Base-by-base conservation (phyloP, 257 asterid species). In the Nicotiana sylvestris region DNA sequence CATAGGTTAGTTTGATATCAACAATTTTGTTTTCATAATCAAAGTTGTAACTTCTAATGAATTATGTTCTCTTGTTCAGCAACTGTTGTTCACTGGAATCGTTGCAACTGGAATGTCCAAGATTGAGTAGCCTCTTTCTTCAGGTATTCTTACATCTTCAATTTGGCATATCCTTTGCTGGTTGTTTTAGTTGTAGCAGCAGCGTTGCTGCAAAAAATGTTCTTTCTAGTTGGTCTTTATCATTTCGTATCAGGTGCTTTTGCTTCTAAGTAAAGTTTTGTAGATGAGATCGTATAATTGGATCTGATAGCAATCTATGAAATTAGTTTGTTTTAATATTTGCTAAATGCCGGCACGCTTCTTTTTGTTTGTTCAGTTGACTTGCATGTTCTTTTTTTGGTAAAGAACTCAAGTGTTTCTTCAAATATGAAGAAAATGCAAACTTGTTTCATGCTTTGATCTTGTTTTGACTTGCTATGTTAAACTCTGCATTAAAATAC, bases 41-140 rank as follows among this genome's bases (percentile, higher is more conserved):
- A 74, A 66, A 49, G 69, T 57, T 60, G 65, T 83, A 30, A 37
- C 30, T 37, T 43, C 39, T 17, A 56, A 25, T 66, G 35, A 77
- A 9, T 83, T 85, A 30, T 77, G 9, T 84, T 77, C 82, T 8
- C 35, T 83, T 83, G 37, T 82, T 53, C 93, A 96, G 99, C 91
- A 96, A 96, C 88, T 96, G 98, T 70, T 85, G 67, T 91, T 89
- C 98, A 13, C 89, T 96, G 92, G 99, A 93, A 88, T 83, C 89
- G 61, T 88, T 96, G 90, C 95, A 91, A 91, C 97, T 96, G 15
- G 91, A 92, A 62, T 96, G 98, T 85, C 98, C 99, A 29, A 91
- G 92, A 87, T 86, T 96, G 86, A 88, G 93, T 83, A 94, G 95
- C 87, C 99, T 96, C 87, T 96, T 92, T 87, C 99, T 96, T 85